Evolutionary conservation across 2,329 filamentous ascomycete species (phyloP), one percentile per base, ranked within the genome.

Genomic region (Zalaria sp.): DNA sequence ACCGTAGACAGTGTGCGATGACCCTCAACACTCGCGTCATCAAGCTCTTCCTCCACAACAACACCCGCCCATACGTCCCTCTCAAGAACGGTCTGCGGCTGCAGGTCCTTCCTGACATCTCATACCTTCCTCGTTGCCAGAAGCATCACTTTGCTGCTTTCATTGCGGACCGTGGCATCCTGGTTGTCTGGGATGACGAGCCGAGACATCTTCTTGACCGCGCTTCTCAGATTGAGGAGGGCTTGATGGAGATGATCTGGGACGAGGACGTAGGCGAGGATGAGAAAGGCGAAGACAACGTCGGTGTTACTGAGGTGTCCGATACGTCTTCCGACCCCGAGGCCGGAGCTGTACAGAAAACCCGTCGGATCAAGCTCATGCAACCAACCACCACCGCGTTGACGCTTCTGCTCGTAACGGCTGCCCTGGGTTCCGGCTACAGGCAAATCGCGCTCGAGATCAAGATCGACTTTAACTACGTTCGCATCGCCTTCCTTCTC

Each of bases 121-220:
- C 64, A 2, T 67, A 72, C 38, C 62, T 83, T 4, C 71, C 73
- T 0, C 58, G 64, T 25, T 79, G 75, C 49, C 69, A 78, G 53
- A 77, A 78, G 54, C 74, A 79, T 57, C 75, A 79, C 46, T 79
- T 77, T 51, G 75, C 73, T n/a, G 75, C 76, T 5, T 79, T 79
- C 53, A 71, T 79, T 40, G 65, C 70, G 45, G 72, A 77, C 47
- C 61, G 66, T n/a, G 64, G 65, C 35, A 63, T 77, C 34, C 57
- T 79, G n/a, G 63, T 78, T 4, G 73, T 79, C 25, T 80, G 76
- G 76, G 76, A 77, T 35, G 76, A 80, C 48, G 68, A 77, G 34
- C 71, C 75, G 9, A 67, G 69, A 47, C 67, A 71, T 43, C 57
- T 79, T 10, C 57, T 79, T 7, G 57, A 63, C 9, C 66, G 76